phyloP scores from a whole-genome alignment of 805 yeast species.

The Cyberlindnera japonica region DNA sequence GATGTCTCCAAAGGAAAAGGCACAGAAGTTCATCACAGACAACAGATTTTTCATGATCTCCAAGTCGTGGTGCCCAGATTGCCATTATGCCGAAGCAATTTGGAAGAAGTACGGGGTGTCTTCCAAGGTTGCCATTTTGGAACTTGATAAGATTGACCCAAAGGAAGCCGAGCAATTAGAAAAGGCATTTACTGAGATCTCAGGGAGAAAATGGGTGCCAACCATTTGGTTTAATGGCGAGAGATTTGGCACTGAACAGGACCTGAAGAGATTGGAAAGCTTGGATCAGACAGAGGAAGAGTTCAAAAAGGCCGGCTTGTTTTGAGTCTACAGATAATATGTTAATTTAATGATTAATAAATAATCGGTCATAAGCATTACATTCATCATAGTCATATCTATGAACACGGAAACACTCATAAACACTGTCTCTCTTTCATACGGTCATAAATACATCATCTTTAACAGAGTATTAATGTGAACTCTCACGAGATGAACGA shows the following conservation, averaged over 20 bases:
- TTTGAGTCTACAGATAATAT: constrained; percentile 2
- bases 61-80: constrained; percentile 79
- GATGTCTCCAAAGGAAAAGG: constrained; percentile 27
- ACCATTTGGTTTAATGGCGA: constrained; percentile 59
- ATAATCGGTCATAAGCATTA: constrained; percentile 4
- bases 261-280: constrained; percentile 33
- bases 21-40: constrained; percentile 41
- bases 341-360: background rate
- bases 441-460: no score
- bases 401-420: no score
- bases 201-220: constrained; percentile 68
- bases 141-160: constrained; percentile 52
- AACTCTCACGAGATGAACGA: constrained; percentile 25
- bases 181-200: constrained; percentile 49
- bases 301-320: constrained; percentile 23
- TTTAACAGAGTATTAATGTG: constrained; percentile 9
- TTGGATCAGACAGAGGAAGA: constrained; percentile 23
- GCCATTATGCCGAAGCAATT: constrained; percentile 56
- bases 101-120: constrained; percentile 51
- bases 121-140: constrained; percentile 51
- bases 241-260: constrained; percentile 54
- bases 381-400: no score
- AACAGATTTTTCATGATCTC: constrained; percentile 56
- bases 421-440: no score
- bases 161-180: constrained; percentile 51